Percentiles rank a stretch among this genome's conserved stretches.
These are phyloP conservation scores for Aspergillus udagawae DNA, from an alignment of 2,329 filamentous ascomycete genomes.

Conservation along the genomic window DNA sequence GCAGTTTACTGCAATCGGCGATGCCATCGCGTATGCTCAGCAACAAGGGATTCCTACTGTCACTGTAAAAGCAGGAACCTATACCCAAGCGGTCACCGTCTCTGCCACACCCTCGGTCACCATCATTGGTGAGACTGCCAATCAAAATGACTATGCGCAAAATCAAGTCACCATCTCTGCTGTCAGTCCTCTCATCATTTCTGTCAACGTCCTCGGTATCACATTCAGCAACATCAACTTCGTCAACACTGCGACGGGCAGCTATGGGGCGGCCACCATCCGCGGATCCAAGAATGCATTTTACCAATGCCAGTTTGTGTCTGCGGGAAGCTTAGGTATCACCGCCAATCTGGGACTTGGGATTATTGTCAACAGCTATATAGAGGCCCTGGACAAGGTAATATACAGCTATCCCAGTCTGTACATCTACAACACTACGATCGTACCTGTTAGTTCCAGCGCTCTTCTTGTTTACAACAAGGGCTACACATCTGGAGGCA, in stretches of 20 bases:
- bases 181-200: conserved; percentile 26
- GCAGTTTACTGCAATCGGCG: conserved; percentile 44
- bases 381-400: conserved; percentile 43
- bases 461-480: conserved; percentile 40
- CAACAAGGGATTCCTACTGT: conserved; percentile 41
- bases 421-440: conserved; percentile 43
- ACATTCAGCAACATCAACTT: conserved; percentile 41
- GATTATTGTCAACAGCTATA: conserved; percentile 44
- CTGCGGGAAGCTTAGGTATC: conserved; percentile 31
- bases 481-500: conserved; percentile 23
- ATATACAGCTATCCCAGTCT: conserved; percentile 40
- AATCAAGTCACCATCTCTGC: conserved; percentile 38
- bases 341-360: conserved; percentile 29
- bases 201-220: conserved; percentile 28
- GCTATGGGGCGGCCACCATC: conserved; percentile 26
- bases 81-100: conserved; percentile 42
- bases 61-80: conserved; percentile 43
- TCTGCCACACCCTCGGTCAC: conserved; percentile 41
- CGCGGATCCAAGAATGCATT: conserved; percentile 41
- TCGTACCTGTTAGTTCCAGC: conserved; percentile 36
- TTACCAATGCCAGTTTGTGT: conserved; percentile 44
- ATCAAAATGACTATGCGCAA: conserved; percentile 28
- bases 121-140: conserved; percentile 34
- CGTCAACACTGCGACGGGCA: conserved; percentile 9
- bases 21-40: conserved; percentile 44